phyloP scores from a whole-genome alignment of 805 yeast species.

The Metschnikowia hibisci region DNA sequence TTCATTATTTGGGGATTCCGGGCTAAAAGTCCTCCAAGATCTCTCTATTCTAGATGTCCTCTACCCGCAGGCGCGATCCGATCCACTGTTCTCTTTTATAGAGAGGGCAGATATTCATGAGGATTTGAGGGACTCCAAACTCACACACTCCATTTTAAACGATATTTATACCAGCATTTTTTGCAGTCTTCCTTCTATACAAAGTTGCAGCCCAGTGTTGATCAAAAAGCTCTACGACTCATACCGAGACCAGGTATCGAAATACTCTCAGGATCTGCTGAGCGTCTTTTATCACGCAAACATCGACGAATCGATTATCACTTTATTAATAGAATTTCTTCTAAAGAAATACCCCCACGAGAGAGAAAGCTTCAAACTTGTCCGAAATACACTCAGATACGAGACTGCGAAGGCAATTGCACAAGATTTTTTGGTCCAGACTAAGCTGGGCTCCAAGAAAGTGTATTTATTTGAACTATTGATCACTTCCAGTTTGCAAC shows the following conservation, averaged over 20 bases:
- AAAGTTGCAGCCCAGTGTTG: constrained; percentile 16
- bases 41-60: constrained; percentile 25
- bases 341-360: constrained; percentile 21
- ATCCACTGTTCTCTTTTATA: constrained; percentile 15
- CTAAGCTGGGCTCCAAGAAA: constrained; percentile 16
- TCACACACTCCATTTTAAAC: constrained; percentile 21
- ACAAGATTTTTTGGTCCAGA: constrained; percentile 20
- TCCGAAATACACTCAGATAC: constrained; percentile 10
- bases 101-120: constrained; percentile 32
- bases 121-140: constrained; percentile 19
- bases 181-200: constrained; percentile 17
- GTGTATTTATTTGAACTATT: constrained; percentile 29
- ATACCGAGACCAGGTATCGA: constrained; percentile 16
- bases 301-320: constrained; percentile 19
- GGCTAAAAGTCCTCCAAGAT: constrained; percentile 23
- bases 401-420: constrained; percentile 27
- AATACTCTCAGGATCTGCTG: background rate
- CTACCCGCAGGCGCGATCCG: constrained; percentile 21
- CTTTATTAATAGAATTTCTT: constrained; percentile 24
- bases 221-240: constrained; percentile 20
- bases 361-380: constrained; percentile 17
- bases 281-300: constrained; percentile 13
- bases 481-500: constrained; percentile 26
- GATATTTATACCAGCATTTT: constrained; percentile 24
- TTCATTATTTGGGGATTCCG: constrained; percentile 22